phyloP scores from a whole-genome alignment of 306 rosid species.

The Inga laurina region DNA sequence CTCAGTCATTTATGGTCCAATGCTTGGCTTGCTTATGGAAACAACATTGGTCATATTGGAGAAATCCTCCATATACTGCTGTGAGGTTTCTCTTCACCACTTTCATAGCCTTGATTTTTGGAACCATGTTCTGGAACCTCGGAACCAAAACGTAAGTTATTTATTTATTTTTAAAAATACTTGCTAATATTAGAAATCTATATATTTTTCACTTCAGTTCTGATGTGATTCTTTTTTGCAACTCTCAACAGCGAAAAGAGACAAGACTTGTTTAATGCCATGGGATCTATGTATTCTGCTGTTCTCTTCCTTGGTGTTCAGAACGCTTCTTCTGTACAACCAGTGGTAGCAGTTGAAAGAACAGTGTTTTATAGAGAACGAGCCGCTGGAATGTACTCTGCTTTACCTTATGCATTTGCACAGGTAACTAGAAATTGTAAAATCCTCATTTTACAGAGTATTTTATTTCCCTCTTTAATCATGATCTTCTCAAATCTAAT shows the following conservation, averaged over 20 bases:
- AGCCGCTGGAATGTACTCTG: constrained; percentile 73
- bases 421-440: constrained; percentile 40
- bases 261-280: constrained; percentile 49
- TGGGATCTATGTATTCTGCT: constrained; percentile 59
- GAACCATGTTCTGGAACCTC: constrained; percentile 53
- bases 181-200: background rate
- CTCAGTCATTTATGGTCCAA: constrained; percentile 63
- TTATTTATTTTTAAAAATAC: background rate
- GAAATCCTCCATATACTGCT: constrained; percentile 56
- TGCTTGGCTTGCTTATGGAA: constrained; percentile 87
- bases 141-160: constrained; percentile 47
- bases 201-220: background rate
- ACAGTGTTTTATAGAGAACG: constrained; percentile 62
- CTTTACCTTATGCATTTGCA: constrained; percentile 66
- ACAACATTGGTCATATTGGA: constrained; percentile 61
- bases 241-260: constrained; percentile 17
- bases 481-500: background rate
- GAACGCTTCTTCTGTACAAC: constrained; percentile 52
- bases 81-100: constrained; percentile 46
- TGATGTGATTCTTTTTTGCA: constrained; percentile 11
- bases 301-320: constrained; percentile 60
- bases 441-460: background rate
- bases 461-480: background rate
- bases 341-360: constrained; percentile 60
- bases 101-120: constrained; percentile 43